These are phyloP conservation scores for Tetrapisispora iriomotensis DNA, from an alignment of 805 yeast species.

Conservation along the genomic window DNA sequence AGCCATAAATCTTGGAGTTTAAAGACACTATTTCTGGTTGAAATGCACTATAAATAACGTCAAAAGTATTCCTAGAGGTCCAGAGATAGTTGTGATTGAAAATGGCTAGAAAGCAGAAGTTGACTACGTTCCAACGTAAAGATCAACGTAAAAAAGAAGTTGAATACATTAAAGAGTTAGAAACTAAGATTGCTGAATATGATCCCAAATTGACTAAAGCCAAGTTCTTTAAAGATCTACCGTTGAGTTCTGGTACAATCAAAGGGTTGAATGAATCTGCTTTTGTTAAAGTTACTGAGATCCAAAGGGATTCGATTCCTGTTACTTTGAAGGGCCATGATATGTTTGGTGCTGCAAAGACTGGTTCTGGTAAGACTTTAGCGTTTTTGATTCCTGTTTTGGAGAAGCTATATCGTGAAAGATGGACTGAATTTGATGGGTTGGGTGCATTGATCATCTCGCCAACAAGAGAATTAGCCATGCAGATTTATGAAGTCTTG, in stretches of 20 bases:
- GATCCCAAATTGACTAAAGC: constrained; percentile 35
- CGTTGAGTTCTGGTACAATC: constrained; percentile 53
- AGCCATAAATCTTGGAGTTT: no score
- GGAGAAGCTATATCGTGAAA: constrained; percentile 55
- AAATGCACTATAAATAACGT: no score
- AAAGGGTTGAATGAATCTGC: constrained; percentile 73
- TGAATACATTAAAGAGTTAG: constrained; percentile 35
- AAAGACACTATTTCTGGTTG: no score
- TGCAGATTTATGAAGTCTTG: constrained; percentile 82
- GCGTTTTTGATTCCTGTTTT: constrained; percentile 78
- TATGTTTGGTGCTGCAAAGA: constrained; percentile 77
- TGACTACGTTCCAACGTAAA: constrained; percentile 31
- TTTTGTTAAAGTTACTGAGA: constrained; percentile 72
- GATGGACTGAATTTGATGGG: constrained; percentile 79
- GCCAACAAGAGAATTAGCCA: constrained; percentile 86
- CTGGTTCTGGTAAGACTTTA: constrained; percentile 79
- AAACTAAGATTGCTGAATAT: constrained; percentile 42
- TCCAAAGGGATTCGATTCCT: constrained; percentile 74
- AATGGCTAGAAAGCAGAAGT: constrained; percentile 32
- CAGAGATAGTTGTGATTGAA: neutral
- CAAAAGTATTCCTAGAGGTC: neutral
- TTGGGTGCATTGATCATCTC: constrained; percentile 83
- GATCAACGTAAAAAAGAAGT: constrained; percentile 30
- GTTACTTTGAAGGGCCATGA: constrained; percentile 68
- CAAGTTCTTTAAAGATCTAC: constrained; percentile 64